Percentiles rank a stretch among this genome's conserved stretches.
Evolutionary conservation across 2,329 filamentous ascomycete genomes (phyloP).

Genomic region (Onygenales sp.): DNA sequence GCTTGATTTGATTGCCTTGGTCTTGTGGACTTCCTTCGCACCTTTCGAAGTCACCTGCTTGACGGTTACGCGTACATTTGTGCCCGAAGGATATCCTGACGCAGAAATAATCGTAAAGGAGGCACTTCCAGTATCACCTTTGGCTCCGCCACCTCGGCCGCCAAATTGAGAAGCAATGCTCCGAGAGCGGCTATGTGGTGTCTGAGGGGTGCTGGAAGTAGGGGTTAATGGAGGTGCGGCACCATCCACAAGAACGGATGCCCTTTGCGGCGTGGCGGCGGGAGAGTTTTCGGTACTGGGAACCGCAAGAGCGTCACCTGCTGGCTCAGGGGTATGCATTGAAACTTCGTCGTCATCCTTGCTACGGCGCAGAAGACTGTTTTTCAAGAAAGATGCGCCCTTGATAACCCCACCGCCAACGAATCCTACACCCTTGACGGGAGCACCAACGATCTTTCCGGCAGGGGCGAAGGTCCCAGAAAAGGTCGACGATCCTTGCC

Average conservation of each 20-base stretch:
- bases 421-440: conserved; percentile 83
- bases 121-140: conserved; percentile 61
- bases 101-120: conserved; percentile 72
- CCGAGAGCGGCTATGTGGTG: conserved; percentile 37
- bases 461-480: conserved; percentile 79
- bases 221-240: conserved; percentile 9
- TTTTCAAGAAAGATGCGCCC: conserved; percentile 82
- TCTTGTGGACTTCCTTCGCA: conserved; percentile 77
- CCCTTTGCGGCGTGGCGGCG: conserved; percentile 29
- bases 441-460: conserved; percentile 83
- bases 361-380: conserved; percentile 48
- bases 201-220: conserved; percentile 17
- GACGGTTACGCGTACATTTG: conserved; percentile 70
- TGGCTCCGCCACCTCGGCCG: conserved; percentile 40
- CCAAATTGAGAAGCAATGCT: conserved; percentile 43
- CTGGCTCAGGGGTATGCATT: conserved; percentile 4
- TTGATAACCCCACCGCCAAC: conserved; percentile 77
- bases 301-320: conserved; percentile 5
- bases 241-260: conserved; percentile 29
- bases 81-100: conserved; percentile 62
- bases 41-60: conserved; percentile 58
- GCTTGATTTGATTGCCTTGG: conserved; percentile 70
- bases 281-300: conserved; percentile 13
- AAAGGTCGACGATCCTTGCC: conserved; percentile 89
- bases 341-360: conserved; percentile 14